A percentile compares a stretch with the other conserved stretches of the same genome.
phyloP scores from a whole-genome alignment of 495 filamentous ascomycete genomes.

The Oleoguttula mirabilis region DNA sequence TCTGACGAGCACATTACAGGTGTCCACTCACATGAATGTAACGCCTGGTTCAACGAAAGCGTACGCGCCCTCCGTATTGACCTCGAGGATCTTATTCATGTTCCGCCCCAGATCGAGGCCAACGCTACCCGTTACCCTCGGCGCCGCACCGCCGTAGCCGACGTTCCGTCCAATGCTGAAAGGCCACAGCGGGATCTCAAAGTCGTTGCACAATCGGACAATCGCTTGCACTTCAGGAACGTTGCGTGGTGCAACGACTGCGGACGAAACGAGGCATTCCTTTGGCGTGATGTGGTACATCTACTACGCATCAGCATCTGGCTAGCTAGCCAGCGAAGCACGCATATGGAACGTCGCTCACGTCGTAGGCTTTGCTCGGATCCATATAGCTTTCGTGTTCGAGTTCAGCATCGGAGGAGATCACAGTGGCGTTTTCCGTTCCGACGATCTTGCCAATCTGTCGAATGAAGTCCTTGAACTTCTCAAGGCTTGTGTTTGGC shows the following conservation, averaged over 20 bases:
- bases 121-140: conserved; percentile 41
- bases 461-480: too few species aligned
- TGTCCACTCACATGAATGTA: too few species aligned
- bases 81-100: conserved; percentile 43
- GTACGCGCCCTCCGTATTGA: conserved; percentile 13
- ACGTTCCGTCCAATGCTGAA: conserved; percentile 42
- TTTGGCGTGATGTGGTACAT: conserved; percentile 39
- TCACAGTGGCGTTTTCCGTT: too few species aligned
- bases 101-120: conserved; percentile 40
- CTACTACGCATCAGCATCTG: too few species aligned
- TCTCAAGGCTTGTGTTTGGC: too few species aligned
- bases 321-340: too few species aligned
- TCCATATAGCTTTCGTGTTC: too few species aligned
- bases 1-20: too few species aligned
- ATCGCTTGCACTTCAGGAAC: not conserved
- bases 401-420: too few species aligned
- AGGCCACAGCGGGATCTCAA: conserved; percentile 40
- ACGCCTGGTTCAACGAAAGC: not conserved
- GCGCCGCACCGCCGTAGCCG: conserved; percentile 46
- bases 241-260: conserved; percentile 17
- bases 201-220: conserved; percentile 27
- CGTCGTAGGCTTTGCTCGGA: too few species aligned
- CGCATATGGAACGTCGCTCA: too few species aligned
- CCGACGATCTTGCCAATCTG: too few species aligned
- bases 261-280: conserved; percentile 31